Percentiles rank a stretch among this genome's conserved stretches.
phyloP scores from a whole-genome alignment of 1,139 yeast species.

The Meyerozyma carpophila region DNA sequence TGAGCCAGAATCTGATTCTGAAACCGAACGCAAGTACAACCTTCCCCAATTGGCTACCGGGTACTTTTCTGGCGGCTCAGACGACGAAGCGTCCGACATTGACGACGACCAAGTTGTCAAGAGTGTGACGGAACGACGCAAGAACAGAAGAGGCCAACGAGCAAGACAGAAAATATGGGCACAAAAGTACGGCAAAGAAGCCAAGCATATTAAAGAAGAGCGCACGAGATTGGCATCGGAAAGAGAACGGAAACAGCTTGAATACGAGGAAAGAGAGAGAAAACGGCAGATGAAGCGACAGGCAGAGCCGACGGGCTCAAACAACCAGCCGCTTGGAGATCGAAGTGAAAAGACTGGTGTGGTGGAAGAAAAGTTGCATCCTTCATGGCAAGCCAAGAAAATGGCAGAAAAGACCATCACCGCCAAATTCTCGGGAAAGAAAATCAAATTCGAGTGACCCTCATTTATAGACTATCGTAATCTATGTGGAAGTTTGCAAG shows the following conservation, averaged over 20 bases:
- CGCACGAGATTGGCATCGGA: slow-evolving; percentile 47
- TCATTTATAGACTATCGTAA: slow-evolving; percentile 9
- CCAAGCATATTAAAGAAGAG: slow-evolving; percentile 76
- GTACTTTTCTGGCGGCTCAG: slow-evolving; percentile 74
- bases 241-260: slow-evolving; percentile 53
- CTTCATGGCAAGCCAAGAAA: slow-evolving; percentile 92
- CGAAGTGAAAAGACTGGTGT: slow-evolving; percentile 7
- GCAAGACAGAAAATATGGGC: slow-evolving; percentile 98
- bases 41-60: slow-evolving; percentile 76
- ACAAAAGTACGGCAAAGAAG: slow-evolving; percentile 72
- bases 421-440: slow-evolving; percentile 77
- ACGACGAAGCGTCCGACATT: slow-evolving; percentile 44
- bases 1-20: slow-evolving; percentile 9
- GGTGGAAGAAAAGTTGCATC: slow-evolving; percentile 49
- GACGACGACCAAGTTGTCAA: slow-evolving; percentile 60
- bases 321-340: slow-evolving; percentile 11
- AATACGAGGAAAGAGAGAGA: slow-evolving; percentile 68
- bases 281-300: slow-evolving; percentile 53
- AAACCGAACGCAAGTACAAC: slow-evolving; percentile 27
- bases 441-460: slow-evolving; percentile 57
- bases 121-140: slow-evolving; percentile 49
- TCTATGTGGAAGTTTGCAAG: slow-evolving; percentile 22
- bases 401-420: slow-evolving; percentile 60
- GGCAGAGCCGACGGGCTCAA: slow-evolving; percentile 32
- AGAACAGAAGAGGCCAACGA: slow-evolving; percentile 93